Evolutionary conservation across 192 early-diverging fungal species (phyloP), one percentile per base, ranked within the genome.

Genomic region (Paraglomus brasilianum): DNA sequence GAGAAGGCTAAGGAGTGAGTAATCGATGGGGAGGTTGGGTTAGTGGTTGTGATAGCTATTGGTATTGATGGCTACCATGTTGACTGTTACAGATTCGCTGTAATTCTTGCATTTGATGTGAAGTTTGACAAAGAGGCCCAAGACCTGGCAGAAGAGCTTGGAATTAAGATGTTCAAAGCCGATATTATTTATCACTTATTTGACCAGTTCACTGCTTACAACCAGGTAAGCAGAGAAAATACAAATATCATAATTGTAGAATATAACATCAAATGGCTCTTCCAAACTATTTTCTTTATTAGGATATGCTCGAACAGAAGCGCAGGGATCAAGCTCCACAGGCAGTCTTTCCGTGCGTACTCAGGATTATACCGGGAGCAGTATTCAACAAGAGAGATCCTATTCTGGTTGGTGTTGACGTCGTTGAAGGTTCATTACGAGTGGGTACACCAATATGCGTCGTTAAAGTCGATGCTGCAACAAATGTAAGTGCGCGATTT

Each of bases 131-230:
- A 83, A 71, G 97, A 99, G 9, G 96, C 95, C 0, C 83, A 89
- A 77, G 88, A 95, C 39, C 74, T 95, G 83, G 97, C 97, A 0
- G 89, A 97, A 15, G 91, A 96, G 55, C 50, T 92, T 46, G 95
- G 95, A 44, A 85, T 99, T 64, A 92, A 87, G 77, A 82, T 99
- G 30, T 99, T 97, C 81, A 88, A 85, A 66, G 97, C 97, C 38
- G 95, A 99, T 73, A 96, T 98, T 74, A 99, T 99, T 74, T 99
- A 99, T 81, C 95, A 97, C 73, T 83, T 99, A 89, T 98, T 97
- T 75, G 97, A 99, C 76, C 77, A 86, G 59, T 99, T 91, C 71
- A 93, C 87, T 4, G 89, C 85, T 36, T 96, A 99, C 75, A 76
- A 82, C 60, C 77, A 82, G 62, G 77, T 77, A 57, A 39, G 2